Evolutionary conservation across 768 basidiomycete genomes (phyloP).

Genomic region (Boletus tylopilopsis): DNA sequence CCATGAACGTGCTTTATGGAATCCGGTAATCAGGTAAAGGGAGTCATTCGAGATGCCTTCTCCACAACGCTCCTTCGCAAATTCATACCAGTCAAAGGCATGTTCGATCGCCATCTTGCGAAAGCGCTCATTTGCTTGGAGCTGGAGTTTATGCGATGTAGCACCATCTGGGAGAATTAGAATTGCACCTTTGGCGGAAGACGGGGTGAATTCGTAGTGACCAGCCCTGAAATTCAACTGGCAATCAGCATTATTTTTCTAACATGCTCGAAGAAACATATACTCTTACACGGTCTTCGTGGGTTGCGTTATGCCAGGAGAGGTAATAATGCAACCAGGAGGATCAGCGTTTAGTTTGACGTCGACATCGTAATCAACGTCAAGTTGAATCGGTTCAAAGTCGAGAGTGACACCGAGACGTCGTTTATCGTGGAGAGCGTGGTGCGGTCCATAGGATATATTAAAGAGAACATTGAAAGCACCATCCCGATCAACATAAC

Average conservation of each 20-base stretch:
- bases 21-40: too few relatives aligned
- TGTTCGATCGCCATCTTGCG: conserved; percentile 7
- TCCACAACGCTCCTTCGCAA: not conserved
- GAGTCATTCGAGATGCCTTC: not conserved
- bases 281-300: not conserved
- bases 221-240: not conserved
- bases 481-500: conserved; percentile 24
- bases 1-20: too few relatives aligned
- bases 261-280: too few relatives aligned
- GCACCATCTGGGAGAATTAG: conserved; percentile 30
- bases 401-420: not conserved
- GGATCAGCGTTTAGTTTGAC: not conserved
- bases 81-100: conserved; percentile 25
- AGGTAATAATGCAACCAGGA: not conserved
- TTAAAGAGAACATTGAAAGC: conserved; percentile 33
- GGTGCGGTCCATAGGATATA: conserved; percentile 7
- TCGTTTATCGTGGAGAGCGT: not conserved
- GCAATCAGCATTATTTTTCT: not conserved
- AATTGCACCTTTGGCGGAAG: conserved; percentile 22
- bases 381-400: not conserved
- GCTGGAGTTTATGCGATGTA: conserved; percentile 10
- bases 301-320: not conserved
- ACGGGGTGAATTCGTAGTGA: conserved; percentile 1
- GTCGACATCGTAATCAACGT: not conserved
- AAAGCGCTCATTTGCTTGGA: conserved; percentile 5